Evolutionary conservation across 2,329 filamentous ascomycete genomes (phyloP).

Genomic region (Coniochaeta sp.): DNA sequence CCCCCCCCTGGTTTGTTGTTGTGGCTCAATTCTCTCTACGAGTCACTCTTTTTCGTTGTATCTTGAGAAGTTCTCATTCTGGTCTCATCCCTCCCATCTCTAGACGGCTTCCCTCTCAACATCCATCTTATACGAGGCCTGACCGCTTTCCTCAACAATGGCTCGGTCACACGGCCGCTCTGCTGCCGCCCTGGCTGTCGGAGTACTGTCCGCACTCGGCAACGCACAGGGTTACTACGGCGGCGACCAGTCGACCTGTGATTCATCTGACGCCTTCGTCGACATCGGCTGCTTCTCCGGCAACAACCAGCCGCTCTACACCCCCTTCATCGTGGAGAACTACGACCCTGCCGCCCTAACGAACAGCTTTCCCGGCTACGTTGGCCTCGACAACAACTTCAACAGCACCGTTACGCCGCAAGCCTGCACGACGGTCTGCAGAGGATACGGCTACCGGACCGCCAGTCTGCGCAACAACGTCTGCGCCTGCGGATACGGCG

Average conservation of each 20-base stretch:
- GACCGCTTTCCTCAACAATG: not conserved
- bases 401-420: conserved; percentile 20
- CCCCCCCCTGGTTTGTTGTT: not conserved
- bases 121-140: not conserved
- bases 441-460: conserved; percentile 20
- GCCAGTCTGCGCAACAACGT: conserved; percentile 12
- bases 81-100: not conserved
- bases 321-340: conserved; percentile 10
- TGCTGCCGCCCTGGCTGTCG: conserved; percentile 4
- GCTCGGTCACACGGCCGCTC: conserved; percentile 1
- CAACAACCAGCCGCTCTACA: conserved; percentile 8
- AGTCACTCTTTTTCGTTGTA: conserved; percentile 3
- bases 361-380: conserved; percentile 13
- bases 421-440: conserved; percentile 17
- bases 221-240: conserved; percentile 10
- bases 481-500: conserved; percentile 18
- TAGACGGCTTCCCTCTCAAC: not conserved
- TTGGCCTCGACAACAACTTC: conserved; percentile 11
- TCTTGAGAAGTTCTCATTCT: not conserved
- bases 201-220: conserved; percentile 9
- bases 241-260: not conserved
- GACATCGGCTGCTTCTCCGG: conserved; percentile 9
- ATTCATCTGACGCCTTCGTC: conserved; percentile 9
- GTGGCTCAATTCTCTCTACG: not conserved
- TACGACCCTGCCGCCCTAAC: conserved; percentile 11